phyloP scores from a whole-genome alignment of 2,329 filamentous ascomycete species.

The Ophiostoma quercus region DNA sequence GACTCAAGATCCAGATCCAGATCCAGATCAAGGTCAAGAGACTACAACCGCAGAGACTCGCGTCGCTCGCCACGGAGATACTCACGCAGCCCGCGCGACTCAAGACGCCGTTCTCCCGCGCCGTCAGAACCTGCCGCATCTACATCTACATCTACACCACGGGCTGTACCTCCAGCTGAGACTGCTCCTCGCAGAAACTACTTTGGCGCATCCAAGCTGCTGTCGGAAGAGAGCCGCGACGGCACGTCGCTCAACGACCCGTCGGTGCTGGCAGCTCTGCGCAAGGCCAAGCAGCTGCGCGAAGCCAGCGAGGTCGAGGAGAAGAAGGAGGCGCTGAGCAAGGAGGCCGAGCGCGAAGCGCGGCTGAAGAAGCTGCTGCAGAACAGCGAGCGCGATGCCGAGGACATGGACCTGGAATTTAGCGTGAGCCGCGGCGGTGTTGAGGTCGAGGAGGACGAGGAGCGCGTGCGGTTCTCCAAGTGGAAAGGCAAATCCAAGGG shows the following conservation, averaged over 20 bases:
- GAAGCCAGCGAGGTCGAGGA: conserved; percentile 40
- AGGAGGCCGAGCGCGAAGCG: conserved; percentile 53
- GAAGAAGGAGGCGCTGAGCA: conserved; percentile 37
- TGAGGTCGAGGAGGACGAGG: conserved; percentile 63
- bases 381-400: conserved; percentile 70
- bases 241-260: conserved; percentile 63
- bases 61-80: not conserved
- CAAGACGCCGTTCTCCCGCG: not conserved
- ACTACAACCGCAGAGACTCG: not conserved
- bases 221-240: conserved; percentile 48
- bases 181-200: conserved; percentile 50
- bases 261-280: conserved; percentile 74
- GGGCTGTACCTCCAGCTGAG: not conserved
- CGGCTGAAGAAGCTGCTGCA: conserved; percentile 70
- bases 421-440: conserved; percentile 85
- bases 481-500: conserved; percentile 40
- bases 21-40: not conserved
- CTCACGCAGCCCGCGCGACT: not conserved
- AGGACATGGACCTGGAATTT: conserved; percentile 93
- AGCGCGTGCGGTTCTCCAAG: conserved; percentile 61
- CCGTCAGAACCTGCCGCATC: conserved; percentile 27
- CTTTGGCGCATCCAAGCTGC: conserved; percentile 56
- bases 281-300: conserved; percentile 69
- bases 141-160: not conserved
- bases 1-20: not conserved